Percentiles rank a stretch among this genome's conserved stretches.
Conservation (phyloP, 129 eudicot genomes). For the Flaveria ramosissima region DNA sequence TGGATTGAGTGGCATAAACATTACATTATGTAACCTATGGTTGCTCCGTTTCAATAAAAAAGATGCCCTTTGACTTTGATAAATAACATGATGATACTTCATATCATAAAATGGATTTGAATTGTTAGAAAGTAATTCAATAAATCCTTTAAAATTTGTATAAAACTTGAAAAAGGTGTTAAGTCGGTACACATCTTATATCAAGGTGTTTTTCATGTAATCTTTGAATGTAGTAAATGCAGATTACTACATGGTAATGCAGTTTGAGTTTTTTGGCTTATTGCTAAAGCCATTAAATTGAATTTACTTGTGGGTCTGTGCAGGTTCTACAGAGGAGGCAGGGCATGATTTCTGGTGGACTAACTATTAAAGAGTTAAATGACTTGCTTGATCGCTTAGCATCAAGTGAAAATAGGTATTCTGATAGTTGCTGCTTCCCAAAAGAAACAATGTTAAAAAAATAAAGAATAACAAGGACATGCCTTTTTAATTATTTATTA, state of each 20-base stretch:
- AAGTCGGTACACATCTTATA: background rate
- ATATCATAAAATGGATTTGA: constrained; percentile 1
- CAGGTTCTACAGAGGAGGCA: constrained; percentile 87
- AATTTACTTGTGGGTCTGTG: constrained; percentile 19
- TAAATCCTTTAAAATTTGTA: background rate
- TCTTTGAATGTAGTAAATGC: constrained; percentile 8
- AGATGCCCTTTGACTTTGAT: constrained; percentile 5
- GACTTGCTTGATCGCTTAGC: constrained; percentile 87
- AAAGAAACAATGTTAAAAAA: background rate
- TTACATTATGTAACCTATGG: background rate
- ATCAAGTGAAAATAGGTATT: constrained; percentile 78
- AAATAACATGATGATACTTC: background rate
- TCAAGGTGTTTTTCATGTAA: background rate
- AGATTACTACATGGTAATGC: background rate
- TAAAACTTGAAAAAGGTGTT: background rate
- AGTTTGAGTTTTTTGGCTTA: background rate
- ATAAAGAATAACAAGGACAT: background rate
- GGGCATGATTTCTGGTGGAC: constrained; percentile 70
- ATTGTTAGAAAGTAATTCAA: background rate
- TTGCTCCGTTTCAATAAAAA: background rate
- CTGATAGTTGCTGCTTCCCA: constrained; percentile 5
- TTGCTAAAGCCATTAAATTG: constrained; percentile 6
- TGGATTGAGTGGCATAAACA: background rate
- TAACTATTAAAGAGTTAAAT: constrained; percentile 75
- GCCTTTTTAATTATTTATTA: background rate